Percentiles rank a stretch among this genome's conserved stretches.
Evolutionary conservation across 2,329 filamentous ascomycete species (phyloP).

Genomic region (Exophiala alcalophila): DNA sequence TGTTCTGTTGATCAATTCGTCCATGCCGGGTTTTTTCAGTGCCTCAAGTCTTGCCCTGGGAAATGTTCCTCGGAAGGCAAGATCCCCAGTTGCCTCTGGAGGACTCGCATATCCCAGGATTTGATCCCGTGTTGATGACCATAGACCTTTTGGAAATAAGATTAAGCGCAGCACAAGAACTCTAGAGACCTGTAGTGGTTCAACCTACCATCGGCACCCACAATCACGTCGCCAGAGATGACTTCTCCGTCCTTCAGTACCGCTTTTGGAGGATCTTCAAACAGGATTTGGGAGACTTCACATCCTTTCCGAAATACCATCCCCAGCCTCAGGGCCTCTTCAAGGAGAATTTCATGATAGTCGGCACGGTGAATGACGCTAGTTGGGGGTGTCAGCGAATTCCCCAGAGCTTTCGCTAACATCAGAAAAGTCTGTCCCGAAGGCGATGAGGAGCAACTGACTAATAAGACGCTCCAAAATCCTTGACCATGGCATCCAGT

Average conservation of each 20-base stretch:
- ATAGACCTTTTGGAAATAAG: slow-evolving; percentile 33
- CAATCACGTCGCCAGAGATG: slow-evolving; percentile 39
- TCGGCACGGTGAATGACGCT: slow-evolving; percentile 47
- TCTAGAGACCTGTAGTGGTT: neutral
- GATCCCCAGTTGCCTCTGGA: slow-evolving; percentile 52
- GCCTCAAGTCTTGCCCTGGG: slow-evolving; percentile 8
- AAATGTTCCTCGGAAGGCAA: slow-evolving; percentile 45
- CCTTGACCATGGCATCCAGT: slow-evolving; percentile 3
- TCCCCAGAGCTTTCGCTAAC: too few relatives aligned
- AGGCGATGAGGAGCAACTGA: neutral
- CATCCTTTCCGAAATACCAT: slow-evolving; percentile 34
- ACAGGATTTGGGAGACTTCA: slow-evolving; percentile 30
- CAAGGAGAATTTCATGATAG: slow-evolving; percentile 44
- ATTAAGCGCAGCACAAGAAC: neutral
- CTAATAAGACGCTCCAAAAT: slow-evolving; percentile 11
- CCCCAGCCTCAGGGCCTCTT: slow-evolving; percentile 40
- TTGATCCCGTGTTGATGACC: slow-evolving; percentile 43
- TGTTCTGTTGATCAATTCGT: slow-evolving; percentile 12
- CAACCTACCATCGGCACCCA: slow-evolving; percentile 47
- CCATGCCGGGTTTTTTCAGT: slow-evolving; percentile 8
- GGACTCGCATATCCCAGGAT: slow-evolving; percentile 45
- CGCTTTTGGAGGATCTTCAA: slow-evolving; percentile 35
- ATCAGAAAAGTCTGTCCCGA: neutral
- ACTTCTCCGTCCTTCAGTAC: slow-evolving; percentile 10
- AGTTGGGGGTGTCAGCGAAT: too few relatives aligned